Base-by-base conservation (phyloP, 225 moss, liverwort and hornwort genomes). In the Pseudisothecium myosuroides region DNA sequence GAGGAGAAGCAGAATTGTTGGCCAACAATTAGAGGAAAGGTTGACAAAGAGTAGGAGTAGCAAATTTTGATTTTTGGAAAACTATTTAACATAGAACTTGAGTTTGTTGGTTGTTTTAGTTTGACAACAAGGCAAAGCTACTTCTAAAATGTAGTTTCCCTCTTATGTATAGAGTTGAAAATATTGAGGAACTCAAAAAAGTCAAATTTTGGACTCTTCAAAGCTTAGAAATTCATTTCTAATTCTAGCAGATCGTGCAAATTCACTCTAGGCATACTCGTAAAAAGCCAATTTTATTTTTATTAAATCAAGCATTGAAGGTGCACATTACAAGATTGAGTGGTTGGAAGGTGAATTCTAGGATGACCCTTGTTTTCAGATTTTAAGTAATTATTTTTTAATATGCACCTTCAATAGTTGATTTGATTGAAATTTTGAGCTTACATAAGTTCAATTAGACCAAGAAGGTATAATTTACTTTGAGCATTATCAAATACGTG, bases 221-320 rank as follows among this genome's bases (percentile, higher is more conserved):
- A 54, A 54, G 15, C 0, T 24, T 77, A 17, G 1, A n/a, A 26
- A 10, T 56, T 56, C 11, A 56, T n/a, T 78, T 37, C 0, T 0
- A 0, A 55, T 37, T 55, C 0, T 0, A 0, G 9, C 0, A 54
- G 0, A 6, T 0, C 2, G 26, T 24, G 0, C 1, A 78, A 26
- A 26, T 55, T 55, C 1, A 2, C 4, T 55, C 1, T 14, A 8
- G 0, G 9, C 9, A 54, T 5, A 9, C 0, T 24, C 2, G 1
- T n/a, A 17, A 0, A 0, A 27, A 24, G 14, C 6, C 56, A 79
- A 17, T 7, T 6, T 10, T 26, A 17, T n/a, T n/a, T n/a, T n/a
- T n/a, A 39, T 27, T 3, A 39, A 58, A 56, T 17, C 1, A 11
- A 56, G 5, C 4, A 58, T 27, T 39, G 17, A 6, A 58, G 8